Conservation (phyloP, 2,329 filamentous ascomycete species). For the Albophoma yamanashiensis region DNA sequence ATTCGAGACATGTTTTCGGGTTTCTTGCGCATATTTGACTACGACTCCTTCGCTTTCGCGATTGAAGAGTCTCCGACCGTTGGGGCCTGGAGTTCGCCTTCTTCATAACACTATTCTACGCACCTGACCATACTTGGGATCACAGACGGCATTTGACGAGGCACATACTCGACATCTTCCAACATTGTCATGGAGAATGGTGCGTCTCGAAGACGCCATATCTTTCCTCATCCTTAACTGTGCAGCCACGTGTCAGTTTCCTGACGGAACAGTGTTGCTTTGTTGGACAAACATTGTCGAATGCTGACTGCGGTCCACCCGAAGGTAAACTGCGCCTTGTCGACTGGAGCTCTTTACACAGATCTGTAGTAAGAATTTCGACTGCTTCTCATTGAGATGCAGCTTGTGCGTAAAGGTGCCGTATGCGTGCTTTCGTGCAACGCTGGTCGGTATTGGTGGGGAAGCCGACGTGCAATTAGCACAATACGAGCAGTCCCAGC, state of each 20-base stretch:
- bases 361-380: not conserved
- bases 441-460: not conserved
- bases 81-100: too few relatives aligned
- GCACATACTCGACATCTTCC: not conserved
- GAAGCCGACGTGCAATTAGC: not conserved
- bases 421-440: not conserved
- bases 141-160: not conserved
- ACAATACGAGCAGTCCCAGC: too few relatives aligned
- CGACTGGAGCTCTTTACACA: not conserved
- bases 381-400: not conserved
- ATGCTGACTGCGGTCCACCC: not conserved
- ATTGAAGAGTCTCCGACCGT: too few relatives aligned
- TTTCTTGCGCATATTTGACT: too few relatives aligned
- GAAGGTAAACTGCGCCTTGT: not conserved
- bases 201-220: not conserved
- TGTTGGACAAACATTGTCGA: not conserved
- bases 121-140: too few relatives aligned
- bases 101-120: too few relatives aligned
- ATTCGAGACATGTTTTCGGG: too few relatives aligned
- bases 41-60: too few relatives aligned
- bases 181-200: not conserved
- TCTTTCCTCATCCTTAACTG: not conserved
- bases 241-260: not conserved
- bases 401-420: not conserved
- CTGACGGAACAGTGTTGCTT: not conserved